Percentiles rank a stretch among this genome's conserved stretches.
phyloP scores from a whole-genome alignment of 108 stramenopile species.

The Nitzschia palea region DNA sequence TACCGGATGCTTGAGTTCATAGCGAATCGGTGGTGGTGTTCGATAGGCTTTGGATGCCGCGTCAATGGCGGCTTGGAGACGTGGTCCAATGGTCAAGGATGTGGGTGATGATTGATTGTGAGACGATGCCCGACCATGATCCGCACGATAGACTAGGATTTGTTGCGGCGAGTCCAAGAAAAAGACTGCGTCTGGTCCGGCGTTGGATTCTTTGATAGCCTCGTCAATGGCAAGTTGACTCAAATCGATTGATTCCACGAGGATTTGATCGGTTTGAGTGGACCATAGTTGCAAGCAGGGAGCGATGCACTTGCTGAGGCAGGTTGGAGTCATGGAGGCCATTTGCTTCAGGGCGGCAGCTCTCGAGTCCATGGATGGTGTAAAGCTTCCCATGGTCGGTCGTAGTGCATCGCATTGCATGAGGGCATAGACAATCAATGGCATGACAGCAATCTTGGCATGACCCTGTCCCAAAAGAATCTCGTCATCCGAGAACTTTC shows the following conservation, averaged over 20 bases:
- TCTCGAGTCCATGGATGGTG: conserved; percentile 46
- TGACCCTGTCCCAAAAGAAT: conserved; percentile 59
- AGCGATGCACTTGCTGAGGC: conserved; percentile 38
- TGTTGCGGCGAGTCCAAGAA: conserved; percentile 42
- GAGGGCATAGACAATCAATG: conserved; percentile 43
- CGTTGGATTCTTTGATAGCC: conserved; percentile 8
- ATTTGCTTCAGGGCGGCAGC: conserved; percentile 43
- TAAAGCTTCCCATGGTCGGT: conserved; percentile 17
- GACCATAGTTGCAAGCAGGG: conserved; percentile 56
- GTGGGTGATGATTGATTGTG: background rate
- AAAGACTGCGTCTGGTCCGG: conserved; percentile 18
- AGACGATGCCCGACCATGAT: background rate
- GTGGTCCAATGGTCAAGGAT: background rate
- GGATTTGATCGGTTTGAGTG: conserved; percentile 12
- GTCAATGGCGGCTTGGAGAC: conserved; percentile 3
- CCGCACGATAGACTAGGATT: conserved; percentile 3
- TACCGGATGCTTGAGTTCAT: background rate
- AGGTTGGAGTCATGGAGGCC: conserved; percentile 47
- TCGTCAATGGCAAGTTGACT: conserved; percentile 16
- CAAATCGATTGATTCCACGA: conserved; percentile 31
- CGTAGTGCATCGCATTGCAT: conserved; percentile 60
- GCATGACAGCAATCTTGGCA: conserved; percentile 17
- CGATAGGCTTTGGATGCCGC: conserved; percentile 22
- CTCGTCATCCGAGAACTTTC: conserved; percentile 28
- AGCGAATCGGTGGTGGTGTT: conserved; percentile 15